Evolutionary conservation across 2,329 filamentous ascomycete genomes (phyloP).

Genomic region (Diatrype stigma): DNA sequence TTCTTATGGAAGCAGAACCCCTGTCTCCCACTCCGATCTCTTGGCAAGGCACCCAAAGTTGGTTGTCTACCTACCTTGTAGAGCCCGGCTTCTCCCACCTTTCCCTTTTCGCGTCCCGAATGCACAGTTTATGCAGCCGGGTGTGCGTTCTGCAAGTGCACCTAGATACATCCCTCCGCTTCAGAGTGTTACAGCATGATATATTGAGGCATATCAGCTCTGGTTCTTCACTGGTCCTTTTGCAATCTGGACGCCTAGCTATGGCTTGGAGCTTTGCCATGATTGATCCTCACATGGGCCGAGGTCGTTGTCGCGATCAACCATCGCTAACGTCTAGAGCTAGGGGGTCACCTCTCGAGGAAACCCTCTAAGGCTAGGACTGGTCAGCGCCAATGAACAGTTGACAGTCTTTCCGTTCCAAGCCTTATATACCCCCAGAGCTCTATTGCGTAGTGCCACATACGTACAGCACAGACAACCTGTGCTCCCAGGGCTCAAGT

Average conservation of each 20-base stretch:
- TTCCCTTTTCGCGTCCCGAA: not conserved
- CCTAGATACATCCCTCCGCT: not conserved
- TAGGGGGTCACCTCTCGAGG: not conserved
- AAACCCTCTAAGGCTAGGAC: not conserved
- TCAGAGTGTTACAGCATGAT: not conserved
- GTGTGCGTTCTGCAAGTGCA: not conserved
- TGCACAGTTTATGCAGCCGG: not conserved
- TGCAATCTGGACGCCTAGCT: not conserved
- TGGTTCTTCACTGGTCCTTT: not conserved
- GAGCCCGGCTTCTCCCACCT: not conserved
- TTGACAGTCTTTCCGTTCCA: not conserved
- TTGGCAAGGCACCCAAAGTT: not conserved
- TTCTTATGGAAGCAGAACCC: not conserved
- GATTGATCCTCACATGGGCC: too few species aligned
- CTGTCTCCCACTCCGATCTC: not conserved
- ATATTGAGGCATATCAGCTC: not conserved
- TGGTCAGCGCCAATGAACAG: not conserved
- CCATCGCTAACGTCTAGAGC: too few species aligned
- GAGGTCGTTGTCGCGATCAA: too few species aligned
- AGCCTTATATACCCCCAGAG: not conserved
- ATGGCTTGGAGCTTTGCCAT: too few species aligned
- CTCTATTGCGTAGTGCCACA: not conserved
- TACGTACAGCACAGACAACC: not conserved
- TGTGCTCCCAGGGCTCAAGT: too few species aligned
- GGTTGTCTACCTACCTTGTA: not conserved